A percentile compares a stretch with the other conserved stretches of the same genome.
Conservation (phyloP, 371 early-diverging fungal species). For the Phascolomyces articulosus region DNA sequence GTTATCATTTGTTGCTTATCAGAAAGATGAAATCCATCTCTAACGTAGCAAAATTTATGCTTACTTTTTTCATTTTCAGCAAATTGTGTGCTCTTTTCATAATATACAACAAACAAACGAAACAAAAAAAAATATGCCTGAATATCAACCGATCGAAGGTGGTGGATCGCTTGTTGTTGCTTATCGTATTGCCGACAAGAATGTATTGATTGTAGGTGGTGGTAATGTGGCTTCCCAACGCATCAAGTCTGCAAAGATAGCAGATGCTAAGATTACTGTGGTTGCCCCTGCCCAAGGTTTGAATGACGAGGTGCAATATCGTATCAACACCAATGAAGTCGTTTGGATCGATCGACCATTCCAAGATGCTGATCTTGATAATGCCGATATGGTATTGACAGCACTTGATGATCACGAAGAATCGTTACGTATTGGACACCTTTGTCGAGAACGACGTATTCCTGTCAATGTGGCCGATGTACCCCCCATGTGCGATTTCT, state of each 20-base stretch:
- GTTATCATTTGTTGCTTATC: too few species aligned
- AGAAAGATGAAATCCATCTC: too few species aligned
- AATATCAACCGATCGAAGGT: slow-evolving; percentile 44
- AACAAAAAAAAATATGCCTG: background rate
- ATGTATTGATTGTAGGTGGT: slow-evolving; percentile 85
- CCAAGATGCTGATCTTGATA: slow-evolving; percentile 56
- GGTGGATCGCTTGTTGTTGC: slow-evolving; percentile 85
- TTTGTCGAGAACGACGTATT: slow-evolving; percentile 69
- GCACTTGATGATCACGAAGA: slow-evolving; percentile 80
- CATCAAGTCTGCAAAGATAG: slow-evolving; percentile 76
- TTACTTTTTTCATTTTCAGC: too few species aligned
- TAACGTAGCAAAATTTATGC: too few species aligned
- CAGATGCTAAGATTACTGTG: slow-evolving; percentile 78
- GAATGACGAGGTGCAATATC: slow-evolving; percentile 63
- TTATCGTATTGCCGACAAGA: slow-evolving; percentile 69
- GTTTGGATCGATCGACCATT: slow-evolving; percentile 65
- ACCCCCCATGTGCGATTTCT: slow-evolving; percentile 89
- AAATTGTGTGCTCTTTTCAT: too few species aligned
- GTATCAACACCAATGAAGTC: slow-evolving; percentile 64
- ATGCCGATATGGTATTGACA: slow-evolving; percentile 76
- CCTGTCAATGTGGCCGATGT: slow-evolving; percentile 95
- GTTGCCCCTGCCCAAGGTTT: slow-evolving; percentile 71
- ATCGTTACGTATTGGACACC: slow-evolving; percentile 69
- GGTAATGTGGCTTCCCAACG: slow-evolving; percentile 83
- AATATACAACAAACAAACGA: too few species aligned